Conservation (phyloP, 2,329 filamentous ascomycete species). For the Hymenotorrendiella dingleyae region DNA sequence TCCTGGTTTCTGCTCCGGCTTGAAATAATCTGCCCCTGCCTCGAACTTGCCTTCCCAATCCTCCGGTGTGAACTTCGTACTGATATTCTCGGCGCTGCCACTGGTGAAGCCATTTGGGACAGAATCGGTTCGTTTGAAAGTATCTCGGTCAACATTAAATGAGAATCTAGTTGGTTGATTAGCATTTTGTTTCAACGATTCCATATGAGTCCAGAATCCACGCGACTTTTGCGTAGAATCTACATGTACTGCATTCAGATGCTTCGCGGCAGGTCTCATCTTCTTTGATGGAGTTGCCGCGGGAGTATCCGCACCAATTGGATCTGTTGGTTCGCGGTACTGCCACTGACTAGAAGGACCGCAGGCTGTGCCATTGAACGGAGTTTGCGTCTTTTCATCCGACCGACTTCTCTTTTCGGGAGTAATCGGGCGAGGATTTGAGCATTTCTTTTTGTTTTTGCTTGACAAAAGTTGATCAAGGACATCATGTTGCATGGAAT, state of each 20-base stretch:
- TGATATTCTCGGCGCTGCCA: constrained; percentile 54
- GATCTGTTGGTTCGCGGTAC: no score
- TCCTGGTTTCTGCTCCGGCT: constrained; percentile 18
- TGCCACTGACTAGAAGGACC: constrained; percentile 3
- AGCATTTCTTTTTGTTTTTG: constrained; percentile 11
- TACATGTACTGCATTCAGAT: constrained; percentile 12
- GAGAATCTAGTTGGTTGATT: constrained; percentile 43
- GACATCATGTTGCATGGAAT: constrained; percentile 15
- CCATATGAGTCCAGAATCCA: constrained; percentile 9
- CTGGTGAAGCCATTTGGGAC: constrained; percentile 39
- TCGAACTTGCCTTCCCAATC: constrained; percentile 35
- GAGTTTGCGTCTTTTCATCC: background rate
- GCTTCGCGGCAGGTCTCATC: constrained; percentile 10
- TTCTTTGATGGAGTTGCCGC: constrained; percentile 17
- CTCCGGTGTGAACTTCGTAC: constrained; percentile 52
- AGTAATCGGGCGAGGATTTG: constrained; percentile 1
- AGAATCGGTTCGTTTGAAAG: constrained; percentile 33
- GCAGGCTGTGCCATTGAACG: background rate
- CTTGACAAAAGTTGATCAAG: constrained; percentile 21
- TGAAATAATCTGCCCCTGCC: constrained; percentile 28
- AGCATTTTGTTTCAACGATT: constrained; percentile 10
- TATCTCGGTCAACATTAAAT: constrained; percentile 40
- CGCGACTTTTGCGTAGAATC: constrained; percentile 11
- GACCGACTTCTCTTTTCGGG: background rate
- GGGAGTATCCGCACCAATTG: constrained; percentile 8